Base-by-base conservation (phyloP, 768 basidiomycete species). In the Lactifluus volemus region DNA sequence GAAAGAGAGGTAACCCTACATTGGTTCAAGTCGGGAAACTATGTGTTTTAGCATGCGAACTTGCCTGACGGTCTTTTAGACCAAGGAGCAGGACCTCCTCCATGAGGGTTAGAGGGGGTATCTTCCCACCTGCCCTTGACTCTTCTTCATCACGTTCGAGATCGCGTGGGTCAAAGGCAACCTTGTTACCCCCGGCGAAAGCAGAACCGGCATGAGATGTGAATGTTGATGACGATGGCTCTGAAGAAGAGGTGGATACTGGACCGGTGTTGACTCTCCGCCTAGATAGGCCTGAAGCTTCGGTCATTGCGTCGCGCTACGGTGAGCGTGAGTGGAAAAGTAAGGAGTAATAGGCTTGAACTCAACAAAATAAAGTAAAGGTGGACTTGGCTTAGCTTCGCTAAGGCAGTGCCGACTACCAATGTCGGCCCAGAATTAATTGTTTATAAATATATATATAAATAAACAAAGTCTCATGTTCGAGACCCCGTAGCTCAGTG, bases 21-120 rank as follows among this genome's bases (percentile, higher is more conserved):
- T 49, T 47, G 49, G 66, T 47, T 52, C 47, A 47, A 42, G 48
- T 47, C 6, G 25, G 36, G 36, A 29, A 47, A 41, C 12, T 21
- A 0, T 8, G 25, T 5, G 47, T 12, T 36, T 36, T 34, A 25
- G 32, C 8, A 47, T 58, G 29, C 42, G 36, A 30, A 75, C 80
- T 21, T 68, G 93, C 93, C 78, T 96, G 93, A 70, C 94, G 95
- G 76, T 98, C 97, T 73, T 98, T 98, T 60, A 99, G 76, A 4
- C 97, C 97, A 12, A 99, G 75, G 59, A 99, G 73, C 63, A 98
- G 76, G 6, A 99, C 86, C 77, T 99, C 97, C 76, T 99, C 97
- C 89, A 98, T 90, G 59, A 99, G 81, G 29, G 97, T 99, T 67
- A 99, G 76, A 59, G 79, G 79, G 3, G 97, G 97, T 73, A 88